phyloP scores from a whole-genome alignment of 148 eudicot species.

The Agrostemma githago region DNA sequence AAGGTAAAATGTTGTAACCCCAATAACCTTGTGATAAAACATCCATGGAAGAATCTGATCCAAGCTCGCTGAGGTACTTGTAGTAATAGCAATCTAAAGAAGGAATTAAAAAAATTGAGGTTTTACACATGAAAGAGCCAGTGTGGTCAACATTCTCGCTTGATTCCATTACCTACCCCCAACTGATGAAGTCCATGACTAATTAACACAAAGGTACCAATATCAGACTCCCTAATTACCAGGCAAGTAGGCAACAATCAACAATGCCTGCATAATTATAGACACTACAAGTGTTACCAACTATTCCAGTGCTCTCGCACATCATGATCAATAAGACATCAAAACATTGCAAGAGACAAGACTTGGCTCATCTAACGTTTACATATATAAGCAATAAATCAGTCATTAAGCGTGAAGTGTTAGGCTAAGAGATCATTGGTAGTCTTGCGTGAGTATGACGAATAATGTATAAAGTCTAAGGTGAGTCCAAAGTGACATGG shows the following conservation, averaged over 20 bases:
- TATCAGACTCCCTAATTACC: neutral
- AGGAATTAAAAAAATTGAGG: neutral
- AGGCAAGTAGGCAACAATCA: neutral
- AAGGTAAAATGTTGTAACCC: slow-evolving; percentile 71
- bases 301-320: neutral
- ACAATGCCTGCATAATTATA: neutral
- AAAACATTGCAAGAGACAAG: slow-evolving; percentile 10
- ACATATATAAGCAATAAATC: neutral
- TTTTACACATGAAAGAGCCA: neutral
- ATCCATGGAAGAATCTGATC: slow-evolving; percentile 91
- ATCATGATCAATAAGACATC: neutral
- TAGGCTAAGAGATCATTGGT: too few relatives aligned
- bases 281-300: neutral
- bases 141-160: neutral
- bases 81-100: slow-evolving; percentile 61
- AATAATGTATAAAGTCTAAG: too few relatives aligned
- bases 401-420: neutral
- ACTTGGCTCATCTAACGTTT: neutral
- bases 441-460: too few relatives aligned
- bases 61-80: slow-evolving; percentile 74
- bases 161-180: neutral
- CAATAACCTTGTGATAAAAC: slow-evolving; percentile 83
- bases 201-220: neutral
- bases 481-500: too few relatives aligned
- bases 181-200: neutral